Evolutionary conservation across 768 basidiomycete genomes (phyloP), one percentile per base, ranked within the genome.

Genomic region (Suillus discolor): DNA sequence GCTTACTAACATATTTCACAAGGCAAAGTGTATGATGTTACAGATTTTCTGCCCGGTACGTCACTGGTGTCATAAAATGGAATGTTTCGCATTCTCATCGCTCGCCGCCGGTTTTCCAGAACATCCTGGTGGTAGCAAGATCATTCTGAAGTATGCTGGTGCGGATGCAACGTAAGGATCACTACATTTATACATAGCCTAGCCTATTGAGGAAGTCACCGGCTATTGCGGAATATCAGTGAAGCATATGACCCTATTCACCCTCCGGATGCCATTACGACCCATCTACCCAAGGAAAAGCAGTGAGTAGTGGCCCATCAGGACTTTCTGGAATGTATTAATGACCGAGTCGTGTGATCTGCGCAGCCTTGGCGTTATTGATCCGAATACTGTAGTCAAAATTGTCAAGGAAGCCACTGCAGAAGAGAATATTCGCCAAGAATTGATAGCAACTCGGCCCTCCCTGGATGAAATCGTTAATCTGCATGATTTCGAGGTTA

Each of bases 401-500:
- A 82, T 86, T 4, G 85, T 89, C 61, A 81, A 83, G 63, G 79
- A 80, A 82, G 79, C 93, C 25, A 89, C 91, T 0, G 85, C 88
- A 31, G 87, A 85, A 65, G 92, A 96, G 74, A 89, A 86, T 72
- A 86, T 82, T 4, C 87, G 92, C 5, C 85, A 87, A 70, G 81
- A 83, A 15, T 84, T 90, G 23, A 73, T 90, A 31, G 78, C 82
- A 18, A 82, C 85, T 28, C 83, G 91, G 61, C 94, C 95, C 11
- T 82, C 87, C 0, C 81, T 97, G 16, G 84, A 84, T 57, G 91
- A 92, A 75, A 89, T 97, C 61, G 80, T 98, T 36, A 96, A 91
- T 71, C 77, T 99, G 72, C 96, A 98, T 76, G 96, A 99, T 76
- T 97, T 98, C 71, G 96, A 98, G 84, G 94, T 89, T 64, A 31